Conservation (phyloP, 805 yeast genomes). For the Cyberlindnera euphorbiae region DNA sequence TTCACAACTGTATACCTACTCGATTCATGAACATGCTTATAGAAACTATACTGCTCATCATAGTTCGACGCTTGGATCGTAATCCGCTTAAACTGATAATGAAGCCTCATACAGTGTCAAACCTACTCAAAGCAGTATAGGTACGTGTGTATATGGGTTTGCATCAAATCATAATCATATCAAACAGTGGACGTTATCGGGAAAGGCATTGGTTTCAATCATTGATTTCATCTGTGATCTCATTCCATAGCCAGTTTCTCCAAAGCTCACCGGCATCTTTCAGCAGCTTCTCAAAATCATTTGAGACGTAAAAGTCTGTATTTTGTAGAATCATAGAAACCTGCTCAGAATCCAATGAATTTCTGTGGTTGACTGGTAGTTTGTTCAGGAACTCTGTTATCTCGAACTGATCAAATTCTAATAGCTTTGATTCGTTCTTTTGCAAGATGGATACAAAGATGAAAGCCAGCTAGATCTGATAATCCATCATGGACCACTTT, state of each 20-base stretch:
- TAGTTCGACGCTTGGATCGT: too few species aligned
- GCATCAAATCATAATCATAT: not conserved
- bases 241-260: conserved; percentile 76
- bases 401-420: conserved; percentile 89
- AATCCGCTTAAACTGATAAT: too few species aligned
- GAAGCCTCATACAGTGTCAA: too few species aligned
- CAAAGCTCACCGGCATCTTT: conserved; percentile 82
- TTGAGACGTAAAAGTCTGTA: conserved; percentile 35
- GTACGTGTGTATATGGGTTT: too few species aligned
- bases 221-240: conserved; percentile 40
- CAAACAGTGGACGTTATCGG: too few species aligned
- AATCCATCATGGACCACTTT: conserved; percentile 61
- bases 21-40: too few species aligned
- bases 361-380: conserved; percentile 16
- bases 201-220: too few species aligned
- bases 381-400: conserved; percentile 71
- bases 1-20: too few species aligned
- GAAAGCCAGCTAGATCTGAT: conserved; percentile 73
- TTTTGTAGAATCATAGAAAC: conserved; percentile 25
- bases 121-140: too few species aligned
- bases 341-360: conserved; percentile 20
- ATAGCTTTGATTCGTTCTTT: conserved; percentile 69
- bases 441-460: conserved; percentile 74
- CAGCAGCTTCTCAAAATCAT: conserved; percentile 69
- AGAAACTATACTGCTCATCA: too few species aligned